Percentiles rank a stretch among this genome's conserved stretches.
These are phyloP conservation scores for Phytomonas francai DNA, from an alignment of 208 protist species.

Conservation along the genomic window DNA sequence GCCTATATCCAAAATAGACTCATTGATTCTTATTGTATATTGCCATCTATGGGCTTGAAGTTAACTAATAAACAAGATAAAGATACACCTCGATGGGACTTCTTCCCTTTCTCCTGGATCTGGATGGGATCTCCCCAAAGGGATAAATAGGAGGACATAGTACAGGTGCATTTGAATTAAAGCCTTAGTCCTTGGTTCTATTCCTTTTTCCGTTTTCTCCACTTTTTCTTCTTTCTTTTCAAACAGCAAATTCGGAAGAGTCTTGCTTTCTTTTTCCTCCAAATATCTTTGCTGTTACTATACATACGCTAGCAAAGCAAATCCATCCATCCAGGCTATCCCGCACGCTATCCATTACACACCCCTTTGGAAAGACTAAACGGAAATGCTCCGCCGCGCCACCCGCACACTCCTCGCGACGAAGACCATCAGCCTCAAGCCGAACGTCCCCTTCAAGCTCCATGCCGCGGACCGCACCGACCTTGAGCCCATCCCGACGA, in stretches of 20 bases:
- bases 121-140: too few species aligned
- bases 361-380: not conserved
- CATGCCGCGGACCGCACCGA: conserved; percentile 56
- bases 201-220: conserved; percentile 2
- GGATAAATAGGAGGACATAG: too few species aligned
- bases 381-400: conserved; percentile 55
- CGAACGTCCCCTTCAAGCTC: conserved; percentile 66
- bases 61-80: too few species aligned
- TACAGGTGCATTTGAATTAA: too few species aligned
- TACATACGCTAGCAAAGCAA: conserved; percentile 8
- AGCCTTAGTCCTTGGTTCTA: too few species aligned
- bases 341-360: too few species aligned
- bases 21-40: too few species aligned
- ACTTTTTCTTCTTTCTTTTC: conserved; percentile 8
- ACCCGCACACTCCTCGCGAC: conserved; percentile 53
- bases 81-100: too few species aligned
- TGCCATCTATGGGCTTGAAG: too few species aligned
- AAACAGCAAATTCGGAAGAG: not conserved
- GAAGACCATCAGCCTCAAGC: conserved; percentile 66
- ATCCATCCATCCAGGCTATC: too few species aligned
- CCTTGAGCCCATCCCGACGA: conserved; percentile 59
- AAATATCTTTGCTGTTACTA: not conserved
- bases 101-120: too few species aligned
- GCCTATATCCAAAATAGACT: too few species aligned
- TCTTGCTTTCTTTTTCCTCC: not conserved